Evolutionary conservation across 2,329 filamentous ascomycete species (phyloP), one percentile per base, ranked within the genome.

Genomic region (Microdochium bolleyi): DNA sequence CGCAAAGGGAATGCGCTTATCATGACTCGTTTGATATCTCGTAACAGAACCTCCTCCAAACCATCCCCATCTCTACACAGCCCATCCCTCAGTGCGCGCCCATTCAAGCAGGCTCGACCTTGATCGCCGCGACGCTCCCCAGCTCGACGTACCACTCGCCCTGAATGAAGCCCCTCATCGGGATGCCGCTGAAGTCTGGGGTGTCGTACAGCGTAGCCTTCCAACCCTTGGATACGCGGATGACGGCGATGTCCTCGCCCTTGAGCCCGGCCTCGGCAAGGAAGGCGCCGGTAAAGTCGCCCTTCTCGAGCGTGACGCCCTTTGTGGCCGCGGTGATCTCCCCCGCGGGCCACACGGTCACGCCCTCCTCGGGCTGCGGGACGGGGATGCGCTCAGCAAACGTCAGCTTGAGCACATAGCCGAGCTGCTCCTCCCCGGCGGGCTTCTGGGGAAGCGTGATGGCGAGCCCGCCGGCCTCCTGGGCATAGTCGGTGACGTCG

Each of bases 401-500:
- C 24, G 9, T 57, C 34, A 57, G 52, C 30, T 55, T 57, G 46
- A 57, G 53, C 16, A 55, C 55, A 37, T 57, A 57, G 34, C 53
- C 55, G n/a, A 4, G 13, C n/a, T 30, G 27, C 16, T 53, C 55
- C 37, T 53, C 51, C 14, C n/a, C n/a, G n/a, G 52, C 37, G 7
- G 55, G 55, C 48, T 57, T 48, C n/a, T 27, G 24, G 2, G 55
- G 55, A 14, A 57, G 51, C 5, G 14, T 24, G 48, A 57, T 57
- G 21, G 21, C 41, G 1, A 57, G 55, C 11, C 27, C 53, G 9
- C 50, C 55, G 4, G 21, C 19, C 11, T 32, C 25, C 24, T 57
- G 55, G 11, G n/a, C 21, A 49, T 48, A 57, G 37, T 27, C 50
- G 48, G 49, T 46, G 41, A 46, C 24, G 32, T 51, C 24, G 32